phyloP scores from a whole-genome alignment of 176 grass and related monocot genomes.

The Rhipidocladum racemiflorum region DNA sequence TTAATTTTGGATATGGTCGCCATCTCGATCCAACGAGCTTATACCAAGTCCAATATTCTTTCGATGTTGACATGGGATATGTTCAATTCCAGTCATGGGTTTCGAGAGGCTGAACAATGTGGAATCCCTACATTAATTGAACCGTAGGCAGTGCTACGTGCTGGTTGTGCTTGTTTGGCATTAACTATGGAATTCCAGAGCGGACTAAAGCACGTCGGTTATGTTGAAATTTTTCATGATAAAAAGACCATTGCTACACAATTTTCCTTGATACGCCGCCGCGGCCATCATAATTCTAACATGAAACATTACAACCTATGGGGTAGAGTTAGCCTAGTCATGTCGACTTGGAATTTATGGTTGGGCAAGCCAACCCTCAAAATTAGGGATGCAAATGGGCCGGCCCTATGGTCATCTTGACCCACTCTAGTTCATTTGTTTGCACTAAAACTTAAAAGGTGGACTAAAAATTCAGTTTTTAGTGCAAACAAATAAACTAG shows the following conservation, averaged over 20 bases:
- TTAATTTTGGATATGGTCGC: conserved; percentile 22
- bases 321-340: background rate
- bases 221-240: background rate
- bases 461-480: too few relatives aligned
- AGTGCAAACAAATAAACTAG: too few relatives aligned
- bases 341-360: background rate
- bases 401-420: too few relatives aligned
- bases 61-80: conserved; percentile 30
- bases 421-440: too few relatives aligned
- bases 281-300: background rate
- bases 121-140: background rate
- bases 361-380: background rate
- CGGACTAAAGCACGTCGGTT: background rate
- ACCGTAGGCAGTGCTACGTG: background rate
- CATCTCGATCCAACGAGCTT: conserved; percentile 10
- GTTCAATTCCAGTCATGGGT: background rate
- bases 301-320: background rate
- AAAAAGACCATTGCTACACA: background rate
- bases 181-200: background rate
- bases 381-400: too few relatives aligned
- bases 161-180: background rate
- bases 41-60: conserved; percentile 21
- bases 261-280: background rate
- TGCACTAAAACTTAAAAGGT: too few relatives aligned
- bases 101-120: conserved; percentile 21